Base-by-base conservation (phyloP, 2,329 filamentous ascomycete genomes). In the Elsinoe necatrix region DNA sequence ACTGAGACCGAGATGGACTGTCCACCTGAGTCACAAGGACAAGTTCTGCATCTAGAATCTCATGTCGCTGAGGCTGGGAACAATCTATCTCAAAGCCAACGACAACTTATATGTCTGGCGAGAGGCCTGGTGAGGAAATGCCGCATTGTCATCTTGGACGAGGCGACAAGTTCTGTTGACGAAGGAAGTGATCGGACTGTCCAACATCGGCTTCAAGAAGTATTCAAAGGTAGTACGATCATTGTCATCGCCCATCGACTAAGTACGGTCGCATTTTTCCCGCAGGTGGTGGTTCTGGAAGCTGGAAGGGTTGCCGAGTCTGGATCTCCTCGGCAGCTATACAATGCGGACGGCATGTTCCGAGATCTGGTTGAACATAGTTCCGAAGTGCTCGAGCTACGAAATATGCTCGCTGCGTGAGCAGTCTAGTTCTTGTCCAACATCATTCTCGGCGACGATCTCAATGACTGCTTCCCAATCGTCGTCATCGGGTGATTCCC, bases 1-100 rank as follows among this genome's bases (percentile, higher is more conserved):
- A 63, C 80, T 98, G 16, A 92, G 96, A 72, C 89, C 92, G 50
- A 85, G 81, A 11, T 5, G 9, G 5, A n/a, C 5, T 3, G 14
- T 8, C 7, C 4, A 25, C 25, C 41, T 23, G 64, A 69, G 9
- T 77, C 80, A 37, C 70, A 66, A 14, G 71, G 75, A 14, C 78
- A 83, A 63, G 70, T 72, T 12, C 84, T 81, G 80, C 75, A 69
- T 0, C 69, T 84, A 0, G 67, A 72, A 1, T 83, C 79, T 0
- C 68, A 72, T 27, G 74, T 85, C 34, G 81, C 84, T 61, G 77
- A 77, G 1, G 80, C 80, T 1, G 82, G 82, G 1, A 76, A 76
- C 31, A 84, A 83, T 55, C 72, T 85, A 0, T 80, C 76, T 45
- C 83, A 85, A 63, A 83, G 83, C 1, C 82, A 86, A 64, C 70